Evolutionary conservation across 2,329 filamentous ascomycete genomes (phyloP), one percentile per base, ranked within the genome.

Genomic region (Diaporthe sp.): DNA sequence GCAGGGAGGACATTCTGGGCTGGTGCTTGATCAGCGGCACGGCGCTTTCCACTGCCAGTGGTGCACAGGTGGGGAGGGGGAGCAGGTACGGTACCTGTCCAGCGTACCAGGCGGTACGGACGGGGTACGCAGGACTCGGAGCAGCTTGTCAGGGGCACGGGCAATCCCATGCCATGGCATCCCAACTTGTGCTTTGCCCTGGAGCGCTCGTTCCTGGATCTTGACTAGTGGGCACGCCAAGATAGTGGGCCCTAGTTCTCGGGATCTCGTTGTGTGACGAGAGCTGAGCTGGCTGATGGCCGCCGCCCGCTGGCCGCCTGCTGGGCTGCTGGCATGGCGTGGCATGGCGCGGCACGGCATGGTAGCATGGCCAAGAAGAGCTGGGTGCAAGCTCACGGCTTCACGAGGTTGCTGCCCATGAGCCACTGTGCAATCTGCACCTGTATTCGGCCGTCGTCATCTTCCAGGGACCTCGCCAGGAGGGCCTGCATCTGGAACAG

Each of bases 201-300:
- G 46, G 62, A n/a, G 44, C 62, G 46, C 65, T 68, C 22, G 65
- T 68, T 68, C 65, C 65, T 68, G 65, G 65, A 68, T 68, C 65
- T 68, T 68, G 65, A 68, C 65, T 68, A 68, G 65, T 53, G 65
- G 46, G 65, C 65, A 68, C 65, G 65, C 65, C 65, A 68, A 68
- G 65, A 42, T 68, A 51, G 65, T 68, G 46, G 46, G 65, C 65
- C 65, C 65, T 46, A 68, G 46, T 55, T 68, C 65, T 68, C 65
- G 65, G 65, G 65, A 68, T 68, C 65, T 68, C 13, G 46, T 28
- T 68, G 65, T 68, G 65, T 68, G 65, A 68, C 65, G 34, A 68
- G 65, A 68, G 65, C 65, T 68, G 65, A 68, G 65, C 22, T 53
- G 65, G 65, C 65, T 39, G 46, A 22, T 68, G 62, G 60, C n/a